phyloP scores from a whole-genome alignment of 1,139 yeast genomes.

The Blastobotrys buckinghamii region DNA sequence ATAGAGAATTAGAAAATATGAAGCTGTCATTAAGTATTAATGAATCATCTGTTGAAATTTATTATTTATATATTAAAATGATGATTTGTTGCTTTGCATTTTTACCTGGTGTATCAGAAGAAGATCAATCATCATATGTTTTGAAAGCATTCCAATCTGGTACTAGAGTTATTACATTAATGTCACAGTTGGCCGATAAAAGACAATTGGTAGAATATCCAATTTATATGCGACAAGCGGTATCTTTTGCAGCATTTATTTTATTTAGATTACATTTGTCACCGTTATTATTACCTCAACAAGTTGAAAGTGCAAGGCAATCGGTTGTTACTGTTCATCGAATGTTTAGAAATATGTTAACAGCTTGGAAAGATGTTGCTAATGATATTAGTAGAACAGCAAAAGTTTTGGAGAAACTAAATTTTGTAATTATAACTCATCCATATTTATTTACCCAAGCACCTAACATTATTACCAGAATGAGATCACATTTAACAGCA shows the following conservation, averaged over 20 bases:
- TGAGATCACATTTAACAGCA: slow-evolving; percentile 90
- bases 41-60: slow-evolving; percentile 69
- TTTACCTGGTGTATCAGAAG: slow-evolving; percentile 84
- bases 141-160: slow-evolving; percentile 77
- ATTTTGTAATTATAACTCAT: slow-evolving; percentile 78
- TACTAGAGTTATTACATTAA: slow-evolving; percentile 72
- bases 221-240: slow-evolving; percentile 78
- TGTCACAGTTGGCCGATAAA: slow-evolving; percentile 62
- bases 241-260: slow-evolving; percentile 72
- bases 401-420: slow-evolving; percentile 82
- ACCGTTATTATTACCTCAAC: slow-evolving; percentile 67
- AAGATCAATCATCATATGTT: slow-evolving; percentile 80
- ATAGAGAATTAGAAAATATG: slow-evolving; percentile 69
- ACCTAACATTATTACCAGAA: slow-evolving; percentile 72
- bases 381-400: slow-evolving; percentile 92
- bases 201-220: slow-evolving; percentile 78
- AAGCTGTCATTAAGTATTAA: slow-evolving; percentile 57
- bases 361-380: slow-evolving; percentile 88
- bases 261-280: slow-evolving; percentile 79
- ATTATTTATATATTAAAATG: slow-evolving; percentile 68
- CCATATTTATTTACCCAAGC: slow-evolving; percentile 71
- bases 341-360: slow-evolving; percentile 74
- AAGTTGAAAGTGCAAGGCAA: slow-evolving; percentile 84
- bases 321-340: slow-evolving; percentile 91
- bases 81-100: slow-evolving; percentile 89